A percentile compares a stretch with the other conserved stretches of the same genome.
Conservation (phyloP, 1,139 yeast genomes). For the Yamadazyma friedrichii region DNA sequence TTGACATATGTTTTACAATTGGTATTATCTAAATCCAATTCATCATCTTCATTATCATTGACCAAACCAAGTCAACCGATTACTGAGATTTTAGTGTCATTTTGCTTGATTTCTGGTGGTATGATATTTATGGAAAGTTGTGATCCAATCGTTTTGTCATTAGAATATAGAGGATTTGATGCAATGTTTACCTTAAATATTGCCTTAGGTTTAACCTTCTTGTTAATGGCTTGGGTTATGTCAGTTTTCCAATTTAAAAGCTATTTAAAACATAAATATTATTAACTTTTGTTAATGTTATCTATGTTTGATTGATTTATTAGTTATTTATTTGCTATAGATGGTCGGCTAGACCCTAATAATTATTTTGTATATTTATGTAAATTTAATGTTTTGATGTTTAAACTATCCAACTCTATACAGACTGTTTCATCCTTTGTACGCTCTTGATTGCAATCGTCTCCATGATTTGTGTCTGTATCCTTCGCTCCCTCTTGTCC, state of each 20-base stretch:
- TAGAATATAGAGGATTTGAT: slow-evolving; percentile 84
- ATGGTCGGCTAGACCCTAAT: neutral
- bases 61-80: slow-evolving; percentile 62
- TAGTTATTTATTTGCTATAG: too few relatives aligned
- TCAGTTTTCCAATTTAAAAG: slow-evolving; percentile 62
- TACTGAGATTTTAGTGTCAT: slow-evolving; percentile 77
- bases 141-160: slow-evolving; percentile 75
- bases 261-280: slow-evolving; percentile 31
- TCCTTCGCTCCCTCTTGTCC: too few relatives aligned
- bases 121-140: slow-evolving; percentile 89
- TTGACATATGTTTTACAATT: slow-evolving; percentile 62
- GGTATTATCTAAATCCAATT: slow-evolving; percentile 42
- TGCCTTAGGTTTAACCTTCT: slow-evolving; percentile 71
- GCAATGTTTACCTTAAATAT: slow-evolving; percentile 89
- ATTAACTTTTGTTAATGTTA: neutral
- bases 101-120: slow-evolving; percentile 85
- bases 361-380: neutral
- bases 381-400: neutral
- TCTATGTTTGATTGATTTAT: neutral
- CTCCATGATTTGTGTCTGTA: too few relatives aligned
- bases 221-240: slow-evolving; percentile 94
- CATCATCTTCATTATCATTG: slow-evolving; percentile 13
- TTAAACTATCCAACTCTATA: neutral
- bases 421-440: too few relatives aligned
- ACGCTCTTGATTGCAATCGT: too few relatives aligned